Base-by-base conservation (phyloP, 1,284 basidiomycete genomes). In the Ustilago tritici region DNA sequence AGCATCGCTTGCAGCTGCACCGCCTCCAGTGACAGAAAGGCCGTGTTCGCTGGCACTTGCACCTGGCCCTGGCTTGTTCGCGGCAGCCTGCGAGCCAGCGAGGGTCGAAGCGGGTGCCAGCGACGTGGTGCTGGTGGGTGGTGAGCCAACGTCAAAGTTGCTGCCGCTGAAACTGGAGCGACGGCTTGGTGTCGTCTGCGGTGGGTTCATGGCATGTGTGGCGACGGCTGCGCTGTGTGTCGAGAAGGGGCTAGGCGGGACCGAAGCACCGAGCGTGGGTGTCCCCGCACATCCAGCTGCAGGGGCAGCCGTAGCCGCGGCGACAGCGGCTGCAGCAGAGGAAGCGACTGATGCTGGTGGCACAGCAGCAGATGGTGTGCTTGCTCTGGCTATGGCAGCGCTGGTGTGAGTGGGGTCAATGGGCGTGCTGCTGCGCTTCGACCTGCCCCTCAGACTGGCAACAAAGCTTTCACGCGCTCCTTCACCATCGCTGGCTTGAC, bases 81-180 rank as follows among this genome's bases (percentile, higher is more conserved):
- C 46, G 36, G 53, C 50, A 32, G 53, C 47, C 12, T 77, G 66
- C 36, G 66, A 72, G 14, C 61, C 65, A 14, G 59, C 59, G 32
- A 72, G 19, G 8, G 61, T 70, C 14, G 78, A 73, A n/a, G 65
- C 67, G 0, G 70, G 74, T 15, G 79, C 77, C 35, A 83, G 46
- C 1, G 82, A 83, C 12, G 80, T 71, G 32, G 76, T 76, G 65
- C 79, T 82, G n/a, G 81, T 83, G 2, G 78, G 80, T 10, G 82
- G 82, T n/a, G 82, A 83, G 7, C 73, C 71, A 2, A 76, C 70
- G 35, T 82, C 82, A 23, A 79, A 70, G 47, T 81, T 80, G 62
- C 78, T 80, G 9, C 82, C 82, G 57, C 82, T 83, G 72, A 83
- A 83, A 66, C 82, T 83, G 6, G 82, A 83, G 50, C 82, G 64